phyloP scores from a whole-genome alignment of 305 asterid genomes.

The Solanum hybrid region DNA sequence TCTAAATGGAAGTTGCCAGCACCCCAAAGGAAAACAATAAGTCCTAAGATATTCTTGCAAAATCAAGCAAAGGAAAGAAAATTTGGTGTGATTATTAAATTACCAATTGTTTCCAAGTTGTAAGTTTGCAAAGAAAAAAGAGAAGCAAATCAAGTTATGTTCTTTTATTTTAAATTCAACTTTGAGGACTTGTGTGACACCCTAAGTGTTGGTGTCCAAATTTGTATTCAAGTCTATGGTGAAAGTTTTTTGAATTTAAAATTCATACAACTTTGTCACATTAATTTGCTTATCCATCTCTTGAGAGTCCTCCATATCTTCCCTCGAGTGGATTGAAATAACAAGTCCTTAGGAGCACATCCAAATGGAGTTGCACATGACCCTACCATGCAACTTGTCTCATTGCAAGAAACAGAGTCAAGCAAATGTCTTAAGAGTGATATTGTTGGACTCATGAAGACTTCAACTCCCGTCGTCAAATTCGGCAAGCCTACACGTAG shows the following conservation, averaged over 20 bases:
- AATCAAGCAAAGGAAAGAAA: neutral
- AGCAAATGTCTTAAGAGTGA: neutral
- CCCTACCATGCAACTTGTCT: neutral
- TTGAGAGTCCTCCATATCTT: neutral
- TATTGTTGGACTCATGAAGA: too few species aligned
- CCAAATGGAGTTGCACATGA: neutral
- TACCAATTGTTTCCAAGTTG: neutral
- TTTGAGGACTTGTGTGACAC: neutral
- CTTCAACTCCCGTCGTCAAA: too few species aligned
- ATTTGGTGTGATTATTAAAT: neutral
- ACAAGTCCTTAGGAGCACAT: neutral
- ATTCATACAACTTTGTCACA: neutral
- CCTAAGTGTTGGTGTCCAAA: neutral
- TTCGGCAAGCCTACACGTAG: too few species aligned
- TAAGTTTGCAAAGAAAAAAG: neutral
- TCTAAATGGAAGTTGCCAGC: neutral
- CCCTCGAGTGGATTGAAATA: neutral
- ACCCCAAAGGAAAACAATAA: neutral
- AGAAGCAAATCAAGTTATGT: neutral
- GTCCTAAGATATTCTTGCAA: neutral
- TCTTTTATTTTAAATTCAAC: neutral
- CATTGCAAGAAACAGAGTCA: neutral
- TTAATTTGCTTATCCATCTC: neutral
- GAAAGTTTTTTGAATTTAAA: neutral
- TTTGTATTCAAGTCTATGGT: neutral